Base-by-base conservation (phyloP, 2,329 filamentous ascomycete genomes). In the Talaromyces sp. region DNA sequence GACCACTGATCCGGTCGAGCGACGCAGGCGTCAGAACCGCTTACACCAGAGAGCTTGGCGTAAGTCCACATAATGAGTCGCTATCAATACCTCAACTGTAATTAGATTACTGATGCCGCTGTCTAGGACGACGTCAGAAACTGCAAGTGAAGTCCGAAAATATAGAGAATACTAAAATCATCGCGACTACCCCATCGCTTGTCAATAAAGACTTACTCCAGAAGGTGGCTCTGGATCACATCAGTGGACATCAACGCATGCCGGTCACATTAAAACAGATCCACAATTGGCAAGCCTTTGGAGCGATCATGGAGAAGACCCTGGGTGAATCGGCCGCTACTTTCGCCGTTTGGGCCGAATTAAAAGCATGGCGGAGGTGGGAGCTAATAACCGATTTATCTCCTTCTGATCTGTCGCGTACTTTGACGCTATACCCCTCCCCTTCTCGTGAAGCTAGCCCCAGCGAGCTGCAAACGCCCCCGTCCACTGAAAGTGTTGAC, bases 41-140 rank as follows among this genome's bases (percentile, higher is more conserved):
- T 27, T 71, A 5, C 66, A 70, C 50, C 70, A 71, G 37, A 66
- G 70, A 41, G 69, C 70, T 22, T 66, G 66, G 58, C 47, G 70
- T 71, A 66, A 52, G 68, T 62, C 16, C 31, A 39, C 5, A 39
- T 37, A 3, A 19, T 3, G 11, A n/a, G 27, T 10, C 9, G 27
- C 27, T 2, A 35, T 19, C 4, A 5, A 37, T 1, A 19, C 31
- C 50, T 37, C 1, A 9, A 22, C 5, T 2, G 11, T 22, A 2
- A 4, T 54, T 7, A 4, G 3, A 7, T 33, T 54, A 24, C 52
- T 56, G n/a, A 56, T 9, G 14, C 31, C 37, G 5, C 8, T 24
- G 14, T 49, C 7, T 33, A 60, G 63, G 63, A 9, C 63, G 63
- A 19, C 63, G 57, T 27, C 37, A 64, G 22, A 50, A 41, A 19